Conservation (phyloP, 768 basidiomycete species). For the Thelephora aurantiotincta region DNA sequence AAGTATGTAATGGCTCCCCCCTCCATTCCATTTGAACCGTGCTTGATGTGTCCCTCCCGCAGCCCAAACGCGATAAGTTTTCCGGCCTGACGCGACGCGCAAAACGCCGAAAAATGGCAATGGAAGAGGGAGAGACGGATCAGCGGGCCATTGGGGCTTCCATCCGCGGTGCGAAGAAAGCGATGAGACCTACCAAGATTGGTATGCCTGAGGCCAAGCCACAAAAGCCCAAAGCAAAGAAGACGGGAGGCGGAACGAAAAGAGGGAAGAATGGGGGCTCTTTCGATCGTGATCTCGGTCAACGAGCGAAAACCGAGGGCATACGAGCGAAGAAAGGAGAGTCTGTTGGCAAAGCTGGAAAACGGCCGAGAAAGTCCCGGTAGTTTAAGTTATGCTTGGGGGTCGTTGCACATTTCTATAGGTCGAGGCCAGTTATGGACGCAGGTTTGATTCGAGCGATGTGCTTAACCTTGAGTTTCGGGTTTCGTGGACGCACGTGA, state of each 20-base stretch:
- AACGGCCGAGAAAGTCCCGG: constrained; percentile 5
- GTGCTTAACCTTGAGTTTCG: too few relatives aligned
- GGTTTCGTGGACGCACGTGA: too few relatives aligned
- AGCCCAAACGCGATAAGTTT: constrained; percentile 69
- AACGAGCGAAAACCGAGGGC: constrained; percentile 36
- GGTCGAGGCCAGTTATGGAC: too few relatives aligned
- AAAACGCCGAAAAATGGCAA: constrained; percentile 79
- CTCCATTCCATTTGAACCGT: constrained; percentile 1
- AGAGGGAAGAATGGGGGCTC: constrained; percentile 21
- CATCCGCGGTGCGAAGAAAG: constrained; percentile 81
- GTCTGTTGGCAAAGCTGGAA: constrained; percentile 32
- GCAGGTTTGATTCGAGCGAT: too few relatives aligned
- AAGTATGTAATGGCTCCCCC: constrained; percentile 11
- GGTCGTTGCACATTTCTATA: constrained; percentile 1
- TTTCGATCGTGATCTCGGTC: constrained; percentile 50
- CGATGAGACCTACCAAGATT: constrained; percentile 60
- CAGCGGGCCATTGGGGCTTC: constrained; percentile 48
- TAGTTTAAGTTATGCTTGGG: not conserved
- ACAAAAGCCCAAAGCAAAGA: constrained; percentile 16
- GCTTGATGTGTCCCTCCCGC: constrained; percentile 3
- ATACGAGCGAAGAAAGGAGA: constrained; percentile 53
- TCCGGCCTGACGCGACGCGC: constrained; percentile 76
- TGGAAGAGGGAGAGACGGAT: constrained; percentile 67
- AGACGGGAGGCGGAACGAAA: constrained; percentile 14
- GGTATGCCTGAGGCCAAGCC: constrained; percentile 30